Conservation (phyloP, 805 yeast species). For the Pichia scutulata region DNA sequence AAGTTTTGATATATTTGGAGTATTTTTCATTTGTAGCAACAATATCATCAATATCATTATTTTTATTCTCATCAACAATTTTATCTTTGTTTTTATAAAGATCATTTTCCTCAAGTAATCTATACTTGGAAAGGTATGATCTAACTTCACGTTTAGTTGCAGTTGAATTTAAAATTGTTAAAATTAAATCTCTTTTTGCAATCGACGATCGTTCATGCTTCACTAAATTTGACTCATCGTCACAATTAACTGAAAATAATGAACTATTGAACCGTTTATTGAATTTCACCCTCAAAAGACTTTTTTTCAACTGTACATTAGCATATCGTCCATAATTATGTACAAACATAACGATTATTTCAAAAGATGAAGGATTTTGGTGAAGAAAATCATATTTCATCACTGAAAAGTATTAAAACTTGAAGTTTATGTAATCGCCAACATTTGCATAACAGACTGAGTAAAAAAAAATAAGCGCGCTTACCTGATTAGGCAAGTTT, state of each 20-base stretch:
- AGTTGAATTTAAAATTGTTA: constrained; percentile 79
- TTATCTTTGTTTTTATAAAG: constrained; percentile 22
- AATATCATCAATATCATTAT: neutral
- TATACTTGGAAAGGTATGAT: constrained; percentile 68
- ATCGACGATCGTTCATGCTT: constrained; percentile 29
- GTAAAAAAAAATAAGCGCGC: constrained; percentile 10
- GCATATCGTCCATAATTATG: neutral
- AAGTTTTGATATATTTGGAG: constrained; percentile 25
- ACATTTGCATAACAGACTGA: neutral
- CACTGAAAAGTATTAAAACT: too few species aligned
- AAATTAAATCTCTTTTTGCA: constrained; percentile 60
- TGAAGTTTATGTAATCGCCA: too few species aligned
- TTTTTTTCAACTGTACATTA: neutral
- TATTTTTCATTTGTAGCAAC: constrained; percentile 24
- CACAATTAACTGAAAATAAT: constrained; percentile 1
- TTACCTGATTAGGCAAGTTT: constrained; percentile 10
- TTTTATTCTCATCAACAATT: constrained; percentile 8
- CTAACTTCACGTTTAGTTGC: constrained; percentile 91
- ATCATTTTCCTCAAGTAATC: constrained; percentile 31
- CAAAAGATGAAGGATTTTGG: neutral
- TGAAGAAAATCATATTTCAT: too few species aligned
- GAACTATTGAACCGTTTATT: neutral
- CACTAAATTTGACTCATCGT: constrained; percentile 19
- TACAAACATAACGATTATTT: neutral
- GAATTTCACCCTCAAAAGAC: neutral